These are phyloP conservation scores for Malassezia japonica DNA, from an alignment of 1,284 basidiomycete species.

Conservation along the genomic window DNA sequence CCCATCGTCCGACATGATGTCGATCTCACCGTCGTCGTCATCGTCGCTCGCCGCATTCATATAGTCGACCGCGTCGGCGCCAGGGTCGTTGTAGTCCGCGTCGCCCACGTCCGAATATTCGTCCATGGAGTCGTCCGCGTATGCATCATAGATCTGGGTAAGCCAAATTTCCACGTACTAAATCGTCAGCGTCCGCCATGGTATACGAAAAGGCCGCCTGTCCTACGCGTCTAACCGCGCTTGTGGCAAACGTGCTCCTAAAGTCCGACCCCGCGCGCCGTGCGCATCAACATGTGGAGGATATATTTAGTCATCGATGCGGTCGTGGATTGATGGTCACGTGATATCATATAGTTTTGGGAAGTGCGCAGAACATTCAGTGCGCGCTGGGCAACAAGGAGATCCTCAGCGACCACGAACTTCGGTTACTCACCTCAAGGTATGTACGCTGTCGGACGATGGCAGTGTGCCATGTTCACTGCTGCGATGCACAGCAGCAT, in stretches of 20 bases:
- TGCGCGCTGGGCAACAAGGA: not conserved
- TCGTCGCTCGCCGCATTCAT: constrained; percentile 15
- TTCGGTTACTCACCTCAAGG: constrained; percentile 17
- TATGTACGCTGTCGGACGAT: constrained; percentile 2
- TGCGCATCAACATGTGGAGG: constrained; percentile 12
- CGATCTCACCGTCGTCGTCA: constrained; percentile 12
- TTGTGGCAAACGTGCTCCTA: constrained; percentile 13
- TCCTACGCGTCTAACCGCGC: not conserved
- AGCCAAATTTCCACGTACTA: not conserved
- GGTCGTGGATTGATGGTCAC: not conserved
- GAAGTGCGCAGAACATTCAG: not conserved
- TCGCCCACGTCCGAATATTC: constrained; percentile 38
- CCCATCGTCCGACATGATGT: constrained; percentile 8
- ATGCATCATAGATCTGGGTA: constrained; percentile 19
- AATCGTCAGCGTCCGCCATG: constrained; percentile 11
- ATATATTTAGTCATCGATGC: not conserved
- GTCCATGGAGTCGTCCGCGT: constrained; percentile 41
- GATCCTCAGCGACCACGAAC: constrained; percentile 17
- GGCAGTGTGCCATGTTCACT: no score
- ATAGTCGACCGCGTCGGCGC: constrained; percentile 25
- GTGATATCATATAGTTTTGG: constrained; percentile 17
- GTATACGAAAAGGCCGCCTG: no score
- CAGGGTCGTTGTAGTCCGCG: constrained; percentile 22
- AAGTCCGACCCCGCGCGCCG: constrained; percentile 12
- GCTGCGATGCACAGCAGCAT: no score